phyloP scores from a whole-genome alignment of 2,329 filamentous ascomycete genomes.

The Xylaria sp. region DNA sequence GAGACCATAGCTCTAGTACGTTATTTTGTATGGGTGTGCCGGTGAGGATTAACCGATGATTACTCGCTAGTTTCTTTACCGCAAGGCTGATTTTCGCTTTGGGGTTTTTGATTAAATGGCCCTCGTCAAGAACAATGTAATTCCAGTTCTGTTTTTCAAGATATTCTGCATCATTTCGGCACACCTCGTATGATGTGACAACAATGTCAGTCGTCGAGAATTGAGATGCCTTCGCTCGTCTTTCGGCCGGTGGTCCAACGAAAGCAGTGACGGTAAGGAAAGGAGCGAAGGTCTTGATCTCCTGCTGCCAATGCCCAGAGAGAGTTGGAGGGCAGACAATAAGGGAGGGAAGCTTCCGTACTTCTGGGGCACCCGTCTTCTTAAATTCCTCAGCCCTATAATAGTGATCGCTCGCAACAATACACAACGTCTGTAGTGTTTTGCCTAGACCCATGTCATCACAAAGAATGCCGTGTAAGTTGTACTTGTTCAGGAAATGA shows the following conservation, averaged over 20 bases:
- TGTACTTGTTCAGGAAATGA: constrained; percentile 96
- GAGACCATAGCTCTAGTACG: constrained; percentile 91
- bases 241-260: constrained; percentile 86
- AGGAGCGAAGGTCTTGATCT: constrained; percentile 93
- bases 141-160: constrained; percentile 91
- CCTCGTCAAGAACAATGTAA: constrained; percentile 96
- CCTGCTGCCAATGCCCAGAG: constrained; percentile 98
- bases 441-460: constrained; percentile 99
- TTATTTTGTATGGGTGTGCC: constrained; percentile 99
- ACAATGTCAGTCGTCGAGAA: constrained; percentile 88
- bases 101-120: constrained; percentile 98
- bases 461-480: constrained; percentile 96
- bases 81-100: constrained; percentile 95
- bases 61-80: constrained; percentile 88
- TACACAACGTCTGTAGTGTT: constrained; percentile 96
- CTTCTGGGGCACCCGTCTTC: constrained; percentile 82
- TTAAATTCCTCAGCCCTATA: constrained; percentile 89
- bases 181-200: constrained; percentile 98
- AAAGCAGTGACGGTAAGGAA: constrained; percentile 92
- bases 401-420: constrained; percentile 97
- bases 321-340: constrained; percentile 97
- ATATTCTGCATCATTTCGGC: constrained; percentile 91
- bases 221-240: constrained; percentile 74
- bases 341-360: constrained; percentile 83
- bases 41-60: constrained; percentile 94